phyloP scores from a whole-genome alignment of 192 early-diverging fungal species.

The Backusella psychrophila region DNA sequence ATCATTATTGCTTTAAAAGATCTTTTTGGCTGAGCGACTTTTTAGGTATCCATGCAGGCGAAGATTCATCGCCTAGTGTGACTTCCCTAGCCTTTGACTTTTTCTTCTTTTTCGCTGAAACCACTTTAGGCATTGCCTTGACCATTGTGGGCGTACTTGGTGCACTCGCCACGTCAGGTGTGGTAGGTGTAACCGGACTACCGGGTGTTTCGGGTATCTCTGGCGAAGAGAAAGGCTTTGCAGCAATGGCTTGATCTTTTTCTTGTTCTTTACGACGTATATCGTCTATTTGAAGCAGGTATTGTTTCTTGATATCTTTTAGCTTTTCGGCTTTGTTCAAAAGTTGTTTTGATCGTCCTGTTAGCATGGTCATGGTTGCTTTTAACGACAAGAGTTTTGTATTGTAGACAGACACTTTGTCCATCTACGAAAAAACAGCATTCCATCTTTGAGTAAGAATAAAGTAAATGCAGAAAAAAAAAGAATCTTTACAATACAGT shows the following conservation, averaged over 20 bases:
- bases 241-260: conserved; percentile 21
- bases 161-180: neutral
- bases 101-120: conserved; percentile 9
- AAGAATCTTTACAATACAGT: conserved; percentile 4
- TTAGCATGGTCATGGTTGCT: conserved; percentile 21
- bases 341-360: conserved; percentile 18
- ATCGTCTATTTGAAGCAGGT: conserved; percentile 16
- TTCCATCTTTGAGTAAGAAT: neutral
- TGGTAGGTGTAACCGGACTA: neutral
- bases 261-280: conserved; percentile 23
- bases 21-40: conserved; percentile 4
- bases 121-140: neutral
- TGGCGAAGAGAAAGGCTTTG: neutral
- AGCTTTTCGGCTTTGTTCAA: conserved; percentile 15
- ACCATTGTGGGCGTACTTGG: neutral
- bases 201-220: neutral
- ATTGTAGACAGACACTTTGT: conserved; percentile 27
- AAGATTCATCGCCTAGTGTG: neutral
- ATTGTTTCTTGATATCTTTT: conserved; percentile 6
- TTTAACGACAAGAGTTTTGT: conserved; percentile 22
- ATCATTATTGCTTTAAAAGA: neutral
- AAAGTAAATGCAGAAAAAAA: neutral
- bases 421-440: conserved; percentile 7
- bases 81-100: conserved; percentile 7
- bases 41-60: conserved; percentile 18